These are phyloP conservation scores for Polytrichum commune DNA, from an alignment of 225 moss, liverwort and hornwort species.

Conservation along the genomic window DNA sequence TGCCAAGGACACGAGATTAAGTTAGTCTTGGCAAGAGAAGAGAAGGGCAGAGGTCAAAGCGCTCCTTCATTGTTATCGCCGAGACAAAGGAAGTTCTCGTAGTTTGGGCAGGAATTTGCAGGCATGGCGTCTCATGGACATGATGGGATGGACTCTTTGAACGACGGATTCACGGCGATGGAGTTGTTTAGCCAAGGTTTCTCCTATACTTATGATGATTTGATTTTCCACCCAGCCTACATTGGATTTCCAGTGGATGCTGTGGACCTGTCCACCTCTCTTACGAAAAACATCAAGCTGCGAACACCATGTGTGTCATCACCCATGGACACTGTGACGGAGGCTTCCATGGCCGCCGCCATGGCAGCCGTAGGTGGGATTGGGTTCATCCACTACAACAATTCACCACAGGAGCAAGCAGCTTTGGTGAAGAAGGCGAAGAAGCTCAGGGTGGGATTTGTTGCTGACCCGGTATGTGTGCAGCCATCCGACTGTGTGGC, in stretches of 20 bases:
- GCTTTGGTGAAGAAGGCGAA: slow-evolving; percentile 55
- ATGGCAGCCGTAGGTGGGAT: slow-evolving; percentile 77
- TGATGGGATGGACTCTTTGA: not conserved
- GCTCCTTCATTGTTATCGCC: too few species aligned
- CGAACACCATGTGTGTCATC: slow-evolving; percentile 68
- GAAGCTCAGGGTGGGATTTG: slow-evolving; percentile 57
- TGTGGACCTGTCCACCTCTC: slow-evolving; percentile 45
- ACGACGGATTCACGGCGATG: slow-evolving; percentile 15
- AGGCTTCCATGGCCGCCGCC: slow-evolving; percentile 63
- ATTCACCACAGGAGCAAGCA: slow-evolving; percentile 57
- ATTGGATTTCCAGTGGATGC: slow-evolving; percentile 51
- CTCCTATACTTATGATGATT: slow-evolving; percentile 63
- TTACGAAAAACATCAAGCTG: slow-evolving; percentile 63
- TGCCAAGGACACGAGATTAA: too few species aligned
- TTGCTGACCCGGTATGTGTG: slow-evolving; percentile 55
- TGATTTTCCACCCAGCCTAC: slow-evolving; percentile 61
- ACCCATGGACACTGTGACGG: slow-evolving; percentile 85
- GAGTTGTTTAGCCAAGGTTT: slow-evolving; percentile 13
- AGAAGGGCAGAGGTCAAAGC: too few species aligned
- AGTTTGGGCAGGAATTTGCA: not conserved
- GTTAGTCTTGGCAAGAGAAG: too few species aligned
- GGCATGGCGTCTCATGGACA: not conserved
- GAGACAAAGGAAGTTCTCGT: too few species aligned
- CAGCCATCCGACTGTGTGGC: slow-evolving; percentile 34
- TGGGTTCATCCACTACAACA: slow-evolving; percentile 75